Percentiles rank a stretch among this genome's conserved stretches.
Conservation (phyloP, 2,329 filamentous ascomycete genomes). For the Sclerotinia glacialis region DNA sequence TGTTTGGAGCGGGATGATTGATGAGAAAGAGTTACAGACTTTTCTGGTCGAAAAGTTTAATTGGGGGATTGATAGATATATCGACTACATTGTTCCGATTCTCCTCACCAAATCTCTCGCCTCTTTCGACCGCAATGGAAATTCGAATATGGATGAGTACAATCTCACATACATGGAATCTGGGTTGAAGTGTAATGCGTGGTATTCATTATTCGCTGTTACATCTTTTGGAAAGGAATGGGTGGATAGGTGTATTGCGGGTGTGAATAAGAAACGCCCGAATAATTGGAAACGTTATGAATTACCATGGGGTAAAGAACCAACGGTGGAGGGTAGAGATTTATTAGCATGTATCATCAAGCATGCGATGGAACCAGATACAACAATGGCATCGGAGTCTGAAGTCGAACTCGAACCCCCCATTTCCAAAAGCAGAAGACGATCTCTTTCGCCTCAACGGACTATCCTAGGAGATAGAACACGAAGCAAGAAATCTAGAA, state of each 20-base stretch:
- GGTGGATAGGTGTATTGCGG: background rate
- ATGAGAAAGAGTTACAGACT: constrained; percentile 21
- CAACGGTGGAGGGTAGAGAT: background rate
- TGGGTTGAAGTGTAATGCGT: background rate
- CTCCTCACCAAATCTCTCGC: constrained; percentile 21
- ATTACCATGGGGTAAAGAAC: background rate
- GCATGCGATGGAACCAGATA: constrained; percentile 1
- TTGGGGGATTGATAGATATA: constrained; percentile 24
- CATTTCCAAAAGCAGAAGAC: background rate
- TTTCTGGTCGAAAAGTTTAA: constrained; percentile 25
- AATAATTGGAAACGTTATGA: background rate
- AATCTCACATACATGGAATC: constrained; percentile 9
- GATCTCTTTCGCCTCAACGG: background rate
- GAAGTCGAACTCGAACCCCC: background rate
- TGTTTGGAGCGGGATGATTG: background rate
- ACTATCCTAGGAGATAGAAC: background rate
- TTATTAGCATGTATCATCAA: constrained; percentile 13
- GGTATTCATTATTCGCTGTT: background rate
- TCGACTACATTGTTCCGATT: constrained; percentile 23
- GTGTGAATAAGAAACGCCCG: background rate
- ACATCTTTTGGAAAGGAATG: background rate
- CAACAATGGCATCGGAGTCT: too few relatives aligned
- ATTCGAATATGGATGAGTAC: background rate
- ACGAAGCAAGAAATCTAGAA: background rate
- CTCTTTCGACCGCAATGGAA: background rate